Evolutionary conservation across 805 yeast genomes (phyloP).

Genomic region (Lipomyces lipofer): DNA sequence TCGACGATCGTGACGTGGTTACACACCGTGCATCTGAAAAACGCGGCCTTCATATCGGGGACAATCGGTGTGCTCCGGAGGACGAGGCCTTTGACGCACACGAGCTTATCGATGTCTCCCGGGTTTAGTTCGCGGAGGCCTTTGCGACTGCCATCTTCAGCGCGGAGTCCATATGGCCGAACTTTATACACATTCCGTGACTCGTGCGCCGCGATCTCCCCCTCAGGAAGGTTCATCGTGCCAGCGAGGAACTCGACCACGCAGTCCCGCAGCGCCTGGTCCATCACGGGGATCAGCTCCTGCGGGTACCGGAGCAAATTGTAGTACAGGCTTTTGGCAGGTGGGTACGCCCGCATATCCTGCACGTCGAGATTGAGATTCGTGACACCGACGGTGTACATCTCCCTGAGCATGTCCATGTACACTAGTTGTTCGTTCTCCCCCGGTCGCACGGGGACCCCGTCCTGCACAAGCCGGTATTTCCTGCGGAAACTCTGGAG

Average conservation of each 20-base stretch:
- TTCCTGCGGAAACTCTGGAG: constrained; percentile 79
- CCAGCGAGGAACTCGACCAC: constrained; percentile 73
- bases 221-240: constrained; percentile 27
- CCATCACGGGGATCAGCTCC: constrained; percentile 97
- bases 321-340: constrained; percentile 75
- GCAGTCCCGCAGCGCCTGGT: constrained; percentile 88
- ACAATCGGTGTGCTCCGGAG: constrained; percentile 85
- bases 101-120: constrained; percentile 89
- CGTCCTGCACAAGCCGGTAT: constrained; percentile 60
- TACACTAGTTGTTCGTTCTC: constrained; percentile 76
- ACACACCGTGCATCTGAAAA: constrained; percentile 92
- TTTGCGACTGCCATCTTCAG: constrained; percentile 49
- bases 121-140: constrained; percentile 96
- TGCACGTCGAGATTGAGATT: constrained; percentile 82
- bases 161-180: constrained; percentile 74
- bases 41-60: constrained; percentile 97
- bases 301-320: constrained; percentile 92
- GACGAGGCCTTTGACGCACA: constrained; percentile 86
- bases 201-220: constrained; percentile 30
- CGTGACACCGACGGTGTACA: constrained; percentile 76
- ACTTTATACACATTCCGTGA: constrained; percentile 61
- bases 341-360: constrained; percentile 72
- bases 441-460: constrained; percentile 43
- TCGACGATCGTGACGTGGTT: constrained; percentile 89
- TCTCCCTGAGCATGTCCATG: constrained; percentile 66